Base-by-base conservation (phyloP, 73 alveolate genomes). In the Paramecium bursaria region DNA sequence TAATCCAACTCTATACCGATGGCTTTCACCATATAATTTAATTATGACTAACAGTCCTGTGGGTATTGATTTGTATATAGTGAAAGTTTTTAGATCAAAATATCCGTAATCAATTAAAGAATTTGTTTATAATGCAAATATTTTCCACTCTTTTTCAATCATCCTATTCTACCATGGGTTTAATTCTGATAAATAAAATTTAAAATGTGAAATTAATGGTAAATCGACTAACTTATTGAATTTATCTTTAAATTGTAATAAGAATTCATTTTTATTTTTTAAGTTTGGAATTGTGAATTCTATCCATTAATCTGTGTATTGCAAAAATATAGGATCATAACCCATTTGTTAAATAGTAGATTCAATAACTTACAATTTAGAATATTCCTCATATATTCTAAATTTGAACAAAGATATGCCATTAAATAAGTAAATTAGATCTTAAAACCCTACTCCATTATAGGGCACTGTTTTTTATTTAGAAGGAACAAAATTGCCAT, bases 11-110 rank as follows among this genome's bases (percentile, higher is more conserved):
- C 33, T 30, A 57, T 57, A 57, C 15, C 33, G 9, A 42, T 67
- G 82, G 21, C 26, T 67, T 67, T 67, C 82, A 13, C 82, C 82
- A 67, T 67, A 67, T 6, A 67, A 47, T 67, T 67, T 67, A 26
- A 67, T 42, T 0, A 47, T 4, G 10, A 67, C n/a, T 6, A 57
- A 25, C 44, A 39, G 33, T 1, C 60, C 25, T 25, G 46, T 33
- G 21, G 82, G 82, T 39, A 67, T 67, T 42, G 33, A 35, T 39
- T 67, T 42, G 44, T 25, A 67, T 1, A 67, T 39, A 6, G 30
- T 19, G 21, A 35, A 35, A n/a, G 17, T 25, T 39, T 67, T 33
- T 22, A 67, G 19, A 14, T 67, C 82, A 5, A 21, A 17, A 67
- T 67, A 67, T 3, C 82, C 82, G 3, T 39, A 39, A 19, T 47